phyloP scores from a whole-genome alignment of 371 early-diverging fungal species.

The Batrachochytrium dendrobatidis region DNA sequence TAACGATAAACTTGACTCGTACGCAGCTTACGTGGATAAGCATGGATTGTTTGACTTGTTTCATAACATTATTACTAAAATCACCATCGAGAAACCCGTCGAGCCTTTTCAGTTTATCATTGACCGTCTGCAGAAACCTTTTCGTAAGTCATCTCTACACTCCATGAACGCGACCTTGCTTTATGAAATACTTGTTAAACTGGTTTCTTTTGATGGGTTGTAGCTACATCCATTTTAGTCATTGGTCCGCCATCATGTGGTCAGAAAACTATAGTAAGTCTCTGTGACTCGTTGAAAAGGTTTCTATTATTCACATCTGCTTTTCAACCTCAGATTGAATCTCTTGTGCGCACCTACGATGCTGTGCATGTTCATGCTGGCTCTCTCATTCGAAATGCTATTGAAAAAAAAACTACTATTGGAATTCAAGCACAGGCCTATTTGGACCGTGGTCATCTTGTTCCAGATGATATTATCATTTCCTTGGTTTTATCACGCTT shows the following conservation, averaged over 20 bases:
- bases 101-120: slow-evolving; percentile 40
- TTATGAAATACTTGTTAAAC: neutral
- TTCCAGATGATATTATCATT: slow-evolving; percentile 38
- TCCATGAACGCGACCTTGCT: neutral
- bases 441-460: slow-evolving; percentile 33
- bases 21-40: slow-evolving; percentile 38
- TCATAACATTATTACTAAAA: slow-evolving; percentile 20
- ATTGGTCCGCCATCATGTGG: slow-evolving; percentile 33
- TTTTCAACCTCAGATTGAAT: neutral
- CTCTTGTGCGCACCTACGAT: slow-evolving; percentile 8
- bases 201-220: neutral
- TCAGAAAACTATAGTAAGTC: slow-evolving; percentile 19
- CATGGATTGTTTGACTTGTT: slow-evolving; percentile 41
- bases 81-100: slow-evolving; percentile 31
- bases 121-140: slow-evolving; percentile 27
- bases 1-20: slow-evolving; percentile 20
- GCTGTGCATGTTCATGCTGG: slow-evolving; percentile 33
- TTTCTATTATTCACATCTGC: neutral
- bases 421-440: slow-evolving; percentile 39
- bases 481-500: slow-evolving; percentile 30
- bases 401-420: slow-evolving; percentile 31
- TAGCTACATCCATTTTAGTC: slow-evolving; percentile 21
- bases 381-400: slow-evolving; percentile 26
- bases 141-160: slow-evolving; percentile 8
- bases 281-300: neutral